Evolutionary conservation across 495 filamentous ascomycete genomes (phyloP).

Genomic region (Apiosordaria backusii): DNA sequence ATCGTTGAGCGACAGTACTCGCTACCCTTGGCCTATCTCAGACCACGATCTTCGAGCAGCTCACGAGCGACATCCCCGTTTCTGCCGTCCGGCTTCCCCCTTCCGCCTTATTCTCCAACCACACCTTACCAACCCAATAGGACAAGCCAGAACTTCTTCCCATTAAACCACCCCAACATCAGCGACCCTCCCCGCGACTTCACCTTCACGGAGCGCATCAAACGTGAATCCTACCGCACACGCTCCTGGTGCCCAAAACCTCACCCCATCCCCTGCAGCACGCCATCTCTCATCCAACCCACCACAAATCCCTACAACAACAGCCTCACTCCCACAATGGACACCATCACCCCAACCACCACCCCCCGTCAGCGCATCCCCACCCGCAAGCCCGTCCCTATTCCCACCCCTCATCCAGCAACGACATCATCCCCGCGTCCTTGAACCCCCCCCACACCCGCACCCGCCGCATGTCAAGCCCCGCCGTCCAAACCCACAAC

Average conservation of each 20-base stretch:
- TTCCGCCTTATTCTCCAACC: neutral
- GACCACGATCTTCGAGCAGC: neutral
- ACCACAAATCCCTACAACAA: neutral
- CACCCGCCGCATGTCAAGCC: neutral
- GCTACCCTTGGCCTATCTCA: neutral
- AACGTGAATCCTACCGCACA: neutral
- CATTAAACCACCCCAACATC: neutral
- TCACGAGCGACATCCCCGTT: neutral
- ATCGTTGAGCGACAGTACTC: neutral
- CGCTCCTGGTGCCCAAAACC: neutral
- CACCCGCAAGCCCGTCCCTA: neutral
- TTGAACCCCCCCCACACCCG: neutral
- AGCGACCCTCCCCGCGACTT: no score
- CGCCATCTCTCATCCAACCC: neutral
- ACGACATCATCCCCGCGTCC: neutral
- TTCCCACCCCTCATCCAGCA: neutral
- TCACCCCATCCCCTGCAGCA: neutral
- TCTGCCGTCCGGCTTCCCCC: neutral
- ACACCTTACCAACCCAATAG: neutral
- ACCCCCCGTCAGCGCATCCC: no score
- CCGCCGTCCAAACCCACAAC: neutral
- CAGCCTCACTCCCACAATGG: neutral
- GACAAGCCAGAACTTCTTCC: neutral
- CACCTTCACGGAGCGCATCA: neutral
- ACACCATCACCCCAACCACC: neutral